Evolutionary conservation across 352 stramenopile species (phyloP).

Genomic region (Blastocystis sp.): DNA sequence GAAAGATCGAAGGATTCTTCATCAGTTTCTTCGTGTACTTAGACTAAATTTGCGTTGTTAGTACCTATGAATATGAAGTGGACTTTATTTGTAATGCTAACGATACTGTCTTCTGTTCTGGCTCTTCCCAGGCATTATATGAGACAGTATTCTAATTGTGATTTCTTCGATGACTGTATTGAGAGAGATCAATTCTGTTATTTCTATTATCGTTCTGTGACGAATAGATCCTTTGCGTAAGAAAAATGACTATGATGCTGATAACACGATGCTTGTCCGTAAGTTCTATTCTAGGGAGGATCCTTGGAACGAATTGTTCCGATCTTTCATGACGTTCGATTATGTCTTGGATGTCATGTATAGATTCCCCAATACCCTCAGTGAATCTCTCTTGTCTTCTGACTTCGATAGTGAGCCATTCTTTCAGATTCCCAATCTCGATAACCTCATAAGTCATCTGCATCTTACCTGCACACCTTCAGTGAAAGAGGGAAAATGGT

Average conservation of each 20-base stretch:
- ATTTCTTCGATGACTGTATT: not conserved
- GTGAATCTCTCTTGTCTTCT: not conserved
- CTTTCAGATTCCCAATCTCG: not conserved
- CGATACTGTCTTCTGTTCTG: no score
- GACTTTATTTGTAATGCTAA: no score
- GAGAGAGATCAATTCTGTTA: constrained; percentile 11
- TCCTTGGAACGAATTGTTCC: constrained; percentile 42
- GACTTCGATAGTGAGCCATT: not conserved
- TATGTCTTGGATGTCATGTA: not conserved
- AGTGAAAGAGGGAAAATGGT: constrained; percentile 20
- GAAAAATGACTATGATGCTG: not conserved
- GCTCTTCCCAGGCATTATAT: no score
- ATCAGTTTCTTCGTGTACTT: no score
- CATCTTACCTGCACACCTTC: constrained; percentile 14
- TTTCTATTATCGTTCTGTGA: not conserved
- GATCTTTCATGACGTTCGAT: not conserved
- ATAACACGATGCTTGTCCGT: not conserved
- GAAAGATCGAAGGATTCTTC: no score
- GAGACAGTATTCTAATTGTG: not conserved
- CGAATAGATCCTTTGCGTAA: not conserved
- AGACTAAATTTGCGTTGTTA: no score
- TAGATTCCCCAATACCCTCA: not conserved
- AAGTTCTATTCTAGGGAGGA: constrained; percentile 7
- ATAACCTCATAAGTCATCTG: not conserved
- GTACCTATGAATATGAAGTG: no score